Evolutionary conservation across 2,329 filamentous ascomycete genomes (phyloP).

Genomic region (Xylaria arbuscula): DNA sequence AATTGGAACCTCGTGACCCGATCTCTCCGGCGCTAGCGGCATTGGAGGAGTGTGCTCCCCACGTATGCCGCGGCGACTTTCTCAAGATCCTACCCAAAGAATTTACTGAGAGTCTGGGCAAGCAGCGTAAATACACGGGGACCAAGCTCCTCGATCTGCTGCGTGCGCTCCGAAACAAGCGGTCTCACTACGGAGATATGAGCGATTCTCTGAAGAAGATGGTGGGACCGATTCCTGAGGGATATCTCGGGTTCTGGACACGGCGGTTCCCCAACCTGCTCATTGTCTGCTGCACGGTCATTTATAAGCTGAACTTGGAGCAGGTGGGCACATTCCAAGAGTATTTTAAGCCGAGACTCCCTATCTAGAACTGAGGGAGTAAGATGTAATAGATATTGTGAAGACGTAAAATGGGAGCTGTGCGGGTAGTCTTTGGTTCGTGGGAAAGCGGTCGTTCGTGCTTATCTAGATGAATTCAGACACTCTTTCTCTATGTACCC

Average conservation of each 20-base stretch:
- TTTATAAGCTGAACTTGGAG: conserved; percentile 74
- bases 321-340: conserved; percentile 74
- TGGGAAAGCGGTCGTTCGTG: background rate
- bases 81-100: conserved; percentile 77
- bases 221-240: conserved; percentile 80
- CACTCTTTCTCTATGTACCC: background rate
- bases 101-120: conserved; percentile 90
- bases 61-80: conserved; percentile 78
- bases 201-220: conserved; percentile 75
- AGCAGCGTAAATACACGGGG: conserved; percentile 94
- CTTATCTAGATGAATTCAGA: background rate
- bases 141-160: conserved; percentile 85
- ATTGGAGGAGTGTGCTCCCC: conserved; percentile 64
- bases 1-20: conserved; percentile 88
- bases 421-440: background rate
- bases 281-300: conserved; percentile 80
- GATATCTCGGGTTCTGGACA: conserved; percentile 88
- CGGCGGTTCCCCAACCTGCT: conserved; percentile 80
- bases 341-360: conserved; percentile 64
- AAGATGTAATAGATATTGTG: too few species aligned
- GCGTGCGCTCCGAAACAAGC: conserved; percentile 92
- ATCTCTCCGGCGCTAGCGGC: conserved; percentile 74
- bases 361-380: conserved; percentile 33
- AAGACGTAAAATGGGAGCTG: background rate
- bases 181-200: conserved; percentile 98